phyloP scores from a whole-genome alignment of 164 flowering plant genomes.

The Magnolia officinalis region DNA sequence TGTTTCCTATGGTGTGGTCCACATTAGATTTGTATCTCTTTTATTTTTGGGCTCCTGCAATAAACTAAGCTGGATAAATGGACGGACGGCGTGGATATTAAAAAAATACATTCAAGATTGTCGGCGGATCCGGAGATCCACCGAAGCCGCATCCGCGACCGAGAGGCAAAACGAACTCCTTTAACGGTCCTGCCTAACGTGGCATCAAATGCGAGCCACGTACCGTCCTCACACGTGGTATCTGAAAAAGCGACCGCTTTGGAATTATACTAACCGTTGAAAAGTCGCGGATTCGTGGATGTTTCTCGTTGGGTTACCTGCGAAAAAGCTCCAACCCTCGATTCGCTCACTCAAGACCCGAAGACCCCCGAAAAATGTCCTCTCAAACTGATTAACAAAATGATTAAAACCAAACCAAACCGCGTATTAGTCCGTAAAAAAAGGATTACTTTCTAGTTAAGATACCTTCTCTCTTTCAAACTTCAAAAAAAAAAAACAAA shows the following conservation, averaged over 20 bases:
- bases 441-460: conserved; percentile 1
- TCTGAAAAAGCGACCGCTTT: neutral
- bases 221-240: neutral
- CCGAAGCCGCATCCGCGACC: too few relatives aligned
- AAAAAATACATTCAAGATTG: too few relatives aligned
- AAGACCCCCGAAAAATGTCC: neutral
- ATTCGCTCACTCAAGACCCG: neutral
- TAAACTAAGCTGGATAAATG: too few relatives aligned
- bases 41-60: too few relatives aligned
- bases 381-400: neutral
- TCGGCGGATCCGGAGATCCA: too few relatives aligned
- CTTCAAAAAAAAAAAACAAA: neutral
- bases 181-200: neutral
- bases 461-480: neutral
- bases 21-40: too few relatives aligned
- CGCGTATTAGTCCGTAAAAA: neutral
- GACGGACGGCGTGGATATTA: too few relatives aligned
- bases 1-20: too few relatives aligned
- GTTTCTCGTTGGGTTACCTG: conserved; percentile 21
- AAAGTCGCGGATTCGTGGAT: conserved; percentile 9
- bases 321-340: conserved; percentile 6
- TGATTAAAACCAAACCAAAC: neutral
- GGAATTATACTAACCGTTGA: neutral
- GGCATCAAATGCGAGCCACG: neutral
- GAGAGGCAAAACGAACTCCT: too few relatives aligned